Conservation (phyloP, 495 filamentous ascomycete species). For the Neurospora cerealis region DNA sequence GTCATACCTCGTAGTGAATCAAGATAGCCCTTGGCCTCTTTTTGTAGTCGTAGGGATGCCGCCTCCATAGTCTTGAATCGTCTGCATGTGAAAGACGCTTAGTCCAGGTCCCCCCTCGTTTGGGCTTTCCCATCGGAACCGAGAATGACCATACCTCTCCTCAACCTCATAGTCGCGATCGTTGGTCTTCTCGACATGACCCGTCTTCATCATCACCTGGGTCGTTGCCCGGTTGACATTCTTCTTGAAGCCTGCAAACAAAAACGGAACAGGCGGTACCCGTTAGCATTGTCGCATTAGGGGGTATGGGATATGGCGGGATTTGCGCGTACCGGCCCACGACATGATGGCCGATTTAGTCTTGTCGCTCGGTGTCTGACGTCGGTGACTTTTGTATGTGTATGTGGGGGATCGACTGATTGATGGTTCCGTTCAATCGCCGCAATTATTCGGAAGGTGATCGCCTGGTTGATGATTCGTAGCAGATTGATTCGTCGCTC, state of each 20-base stretch:
- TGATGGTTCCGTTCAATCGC: background rate
- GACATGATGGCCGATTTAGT: conserved; percentile 40
- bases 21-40: conserved; percentile 94
- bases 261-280: conserved; percentile 1
- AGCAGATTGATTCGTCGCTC: background rate
- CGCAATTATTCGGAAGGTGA: background rate
- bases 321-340: conserved; percentile 43
- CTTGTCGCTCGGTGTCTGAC: background rate
- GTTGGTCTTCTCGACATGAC: conserved; percentile 95
- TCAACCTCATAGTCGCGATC: conserved; percentile 99
- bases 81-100: conserved; percentile 27
- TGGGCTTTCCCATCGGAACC: background rate
- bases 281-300: background rate
- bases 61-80: conserved; percentile 96
- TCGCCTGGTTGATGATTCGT: background rate
- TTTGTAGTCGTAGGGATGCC: conserved; percentile 81
- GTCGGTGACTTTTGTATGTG: background rate
- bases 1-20: conserved; percentile 79
- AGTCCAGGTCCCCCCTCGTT: conserved; percentile 1
- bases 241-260: conserved; percentile 81
- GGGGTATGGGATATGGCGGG: conserved; percentile 9
- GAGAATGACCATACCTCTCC: conserved; percentile 53
- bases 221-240: conserved; percentile 97
- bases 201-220: conserved; percentile 99
- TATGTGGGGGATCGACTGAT: background rate